Percentiles rank a stretch among this genome's conserved stretches.
These are phyloP conservation scores for Ceratobasidium sp. DNA, from an alignment of 1,284 basidiomycete genomes.

Conservation along the genomic window DNA sequence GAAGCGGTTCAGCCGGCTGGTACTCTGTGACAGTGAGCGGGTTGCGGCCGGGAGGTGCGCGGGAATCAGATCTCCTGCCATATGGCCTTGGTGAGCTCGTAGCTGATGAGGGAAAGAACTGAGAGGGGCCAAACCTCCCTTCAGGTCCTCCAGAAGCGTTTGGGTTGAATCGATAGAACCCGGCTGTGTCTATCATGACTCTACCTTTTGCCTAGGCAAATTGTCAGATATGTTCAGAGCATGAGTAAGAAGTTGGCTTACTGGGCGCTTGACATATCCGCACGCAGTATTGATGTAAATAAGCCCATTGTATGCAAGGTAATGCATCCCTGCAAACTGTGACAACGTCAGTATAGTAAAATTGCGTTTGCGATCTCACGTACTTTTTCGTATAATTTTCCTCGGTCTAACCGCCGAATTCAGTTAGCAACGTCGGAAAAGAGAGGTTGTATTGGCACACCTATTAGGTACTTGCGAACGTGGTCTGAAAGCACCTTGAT, in stretches of 20 bases:
- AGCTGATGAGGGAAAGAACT: background rate
- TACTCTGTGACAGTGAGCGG: constrained; percentile 28
- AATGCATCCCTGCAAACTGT: constrained; percentile 33
- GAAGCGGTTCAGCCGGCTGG: constrained; percentile 15
- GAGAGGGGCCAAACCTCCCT: background rate
- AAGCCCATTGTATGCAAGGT: constrained; percentile 29
- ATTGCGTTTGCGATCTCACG: background rate
- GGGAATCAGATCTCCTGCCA: too few species aligned
- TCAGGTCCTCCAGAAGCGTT: constrained; percentile 21
- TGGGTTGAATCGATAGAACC: constrained; percentile 32
- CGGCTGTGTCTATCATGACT: constrained; percentile 35
- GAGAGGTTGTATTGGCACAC: background rate
- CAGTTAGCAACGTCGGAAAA: background rate
- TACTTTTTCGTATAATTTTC: constrained; percentile 37
- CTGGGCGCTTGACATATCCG: constrained; percentile 18
- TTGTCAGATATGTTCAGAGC: background rate
- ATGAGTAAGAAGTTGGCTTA: background rate
- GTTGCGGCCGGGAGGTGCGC: background rate
- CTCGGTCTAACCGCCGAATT: constrained; percentile 12
- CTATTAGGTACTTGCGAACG: constrained; percentile 5
- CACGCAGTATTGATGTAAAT: constrained; percentile 9
- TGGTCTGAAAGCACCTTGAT: constrained; percentile 40
- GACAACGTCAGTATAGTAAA: background rate
- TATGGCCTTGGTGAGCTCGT: too few species aligned
- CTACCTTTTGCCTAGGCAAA: constrained; percentile 24